Base-by-base conservation (phyloP, 2,329 filamentous ascomycete genomes). In the Xylariaceae sp. region DNA sequence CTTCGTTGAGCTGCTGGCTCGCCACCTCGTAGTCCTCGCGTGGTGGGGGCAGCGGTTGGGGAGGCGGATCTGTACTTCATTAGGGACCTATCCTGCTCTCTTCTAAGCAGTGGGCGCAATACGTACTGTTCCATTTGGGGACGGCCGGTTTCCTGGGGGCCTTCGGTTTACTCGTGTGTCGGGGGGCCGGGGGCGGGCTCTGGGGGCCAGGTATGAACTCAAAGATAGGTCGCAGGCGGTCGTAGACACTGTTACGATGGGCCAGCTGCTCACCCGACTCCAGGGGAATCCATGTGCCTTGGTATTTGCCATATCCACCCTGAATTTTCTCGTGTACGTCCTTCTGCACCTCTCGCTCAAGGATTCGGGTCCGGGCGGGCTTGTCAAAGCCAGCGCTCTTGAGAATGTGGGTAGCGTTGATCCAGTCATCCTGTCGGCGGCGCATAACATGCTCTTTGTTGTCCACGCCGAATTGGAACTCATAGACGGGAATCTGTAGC, bases 361-460 rank as follows among this genome's bases (percentile, higher is more conserved):
- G 77, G 43, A 98, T 97, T 49, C 93, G 81, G 31, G 93, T 98
- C 61, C 93, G 78, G 11, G 91, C 89, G 3, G 93, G 93, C 66
- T 98, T 98, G 66, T 98, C 93, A 60, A 95, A 95, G 42, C 91
- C 91, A 48, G 93, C 93, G 31, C 94, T 89, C 62, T 98, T 98
- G 37, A 98, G 72, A 45, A 98, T 97, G 62, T 98, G 93, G 40
- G 93, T 98, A n/a, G 93, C 93, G 73, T 98, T 98, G 69, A 98
- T 93, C 89, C 91, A 98, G 66, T 97, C 83, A 65, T 98, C 93
- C 39, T 82, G 79, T 45, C 91, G 83, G 38, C 93, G 81, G 64
- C 93, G 85, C 93, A 98, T 98, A 51, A 97, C 87, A 87, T 96
- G 89, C 57, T 85, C 79, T 61, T 85, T 83, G 24, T 82, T 61